Percentiles rank a stretch among this genome's conserved stretches.
phyloP scores from a whole-genome alignment of 176 grass and related monocot genomes.

The Miscanthus lutarioriparius region DNA sequence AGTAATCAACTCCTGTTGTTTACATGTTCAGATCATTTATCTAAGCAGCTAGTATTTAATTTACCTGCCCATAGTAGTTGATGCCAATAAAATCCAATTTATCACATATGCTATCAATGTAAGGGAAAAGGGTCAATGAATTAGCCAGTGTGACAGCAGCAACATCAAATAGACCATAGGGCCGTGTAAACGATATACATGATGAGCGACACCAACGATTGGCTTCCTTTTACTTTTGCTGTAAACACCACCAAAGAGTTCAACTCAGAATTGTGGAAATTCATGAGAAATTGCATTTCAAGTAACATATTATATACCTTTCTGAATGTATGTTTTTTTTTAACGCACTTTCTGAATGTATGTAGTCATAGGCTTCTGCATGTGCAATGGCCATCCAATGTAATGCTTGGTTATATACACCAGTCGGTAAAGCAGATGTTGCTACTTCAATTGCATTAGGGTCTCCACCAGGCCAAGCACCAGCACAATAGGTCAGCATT shows the following conservation, averaged over 20 bases:
- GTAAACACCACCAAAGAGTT: conserved; percentile 24
- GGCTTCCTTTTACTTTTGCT: conserved; percentile 58
- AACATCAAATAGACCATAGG: conserved; percentile 91
- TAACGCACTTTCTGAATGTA: conserved; percentile 81
- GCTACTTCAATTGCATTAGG: conserved; percentile 88
- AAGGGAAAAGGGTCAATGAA: conserved; percentile 77
- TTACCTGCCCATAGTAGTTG: conserved; percentile 98
- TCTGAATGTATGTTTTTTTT: conserved; percentile 81
- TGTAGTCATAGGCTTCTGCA: conserved; percentile 80
- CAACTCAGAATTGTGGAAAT: background rate
- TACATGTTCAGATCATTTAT: conserved; percentile 12
- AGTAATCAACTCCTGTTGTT: background rate
- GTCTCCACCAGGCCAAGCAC: conserved; percentile 95
- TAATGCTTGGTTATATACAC: conserved; percentile 81
- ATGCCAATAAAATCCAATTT: conserved; percentile 92
- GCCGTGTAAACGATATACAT: conserved; percentile 84
- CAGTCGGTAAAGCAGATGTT: conserved; percentile 82
- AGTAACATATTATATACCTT: conserved; percentile 45
- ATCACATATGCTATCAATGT: conserved; percentile 81
- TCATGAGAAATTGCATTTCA: conserved; percentile 10
- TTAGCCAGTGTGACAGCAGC: conserved; percentile 78
- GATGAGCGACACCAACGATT: conserved; percentile 70
- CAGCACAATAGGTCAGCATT: conserved; percentile 92
- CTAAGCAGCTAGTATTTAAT: conserved; percentile 2
- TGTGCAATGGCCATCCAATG: conserved; percentile 89